Base-by-base conservation (phyloP, 164 flowering plant species). In the Umbellularia californica region DNA sequence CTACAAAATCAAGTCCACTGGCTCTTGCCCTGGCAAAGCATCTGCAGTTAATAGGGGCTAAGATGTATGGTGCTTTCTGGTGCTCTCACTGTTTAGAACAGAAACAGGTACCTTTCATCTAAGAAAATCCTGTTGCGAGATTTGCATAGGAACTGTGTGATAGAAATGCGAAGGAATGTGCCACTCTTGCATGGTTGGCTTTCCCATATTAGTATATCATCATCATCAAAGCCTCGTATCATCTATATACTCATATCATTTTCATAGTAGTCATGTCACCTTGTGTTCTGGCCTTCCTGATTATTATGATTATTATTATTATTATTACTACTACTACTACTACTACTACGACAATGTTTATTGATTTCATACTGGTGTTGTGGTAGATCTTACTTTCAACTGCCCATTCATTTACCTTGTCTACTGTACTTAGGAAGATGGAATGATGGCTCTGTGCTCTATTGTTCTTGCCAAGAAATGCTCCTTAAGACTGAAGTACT, bases 61-160 rank as follows among this genome's bases (percentile, higher is more conserved):
- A 93, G 82, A 85, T 95, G 89, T 95, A 95, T 83, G 99, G 98
- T 72, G 99, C 98, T 76, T 95, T 95, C 82, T 95, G 99, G 99
- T 95, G 99, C 83, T 90, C 97, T 33, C 99, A 95, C 71, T 95
- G 97, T 82, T 66, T 82, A 69, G 99, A 95, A 75, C 99, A 95
- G 82, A 95, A 93, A 70, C 79, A 93, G 98, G 98, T 93, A 82
- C 79, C 50, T 69, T 82, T 41, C 47, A 64, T 23, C 52, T 24
- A 75, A 27, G 35, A 67, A 27, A 19, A 9, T 72, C 9, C n/a
- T 10, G 47, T 33, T 58, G 20, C 17, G 20, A 17, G 13, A 69
- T 72, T 51, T 17, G 52, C 28, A 41, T 70, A 25, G 52, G 52
- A 70, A 58, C 52, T 23, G 68, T 23, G 68, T 19, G 60, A 55